phyloP scores from a whole-genome alignment of 2,329 filamentous ascomycete species.

The Diaporthe helianthi region DNA sequence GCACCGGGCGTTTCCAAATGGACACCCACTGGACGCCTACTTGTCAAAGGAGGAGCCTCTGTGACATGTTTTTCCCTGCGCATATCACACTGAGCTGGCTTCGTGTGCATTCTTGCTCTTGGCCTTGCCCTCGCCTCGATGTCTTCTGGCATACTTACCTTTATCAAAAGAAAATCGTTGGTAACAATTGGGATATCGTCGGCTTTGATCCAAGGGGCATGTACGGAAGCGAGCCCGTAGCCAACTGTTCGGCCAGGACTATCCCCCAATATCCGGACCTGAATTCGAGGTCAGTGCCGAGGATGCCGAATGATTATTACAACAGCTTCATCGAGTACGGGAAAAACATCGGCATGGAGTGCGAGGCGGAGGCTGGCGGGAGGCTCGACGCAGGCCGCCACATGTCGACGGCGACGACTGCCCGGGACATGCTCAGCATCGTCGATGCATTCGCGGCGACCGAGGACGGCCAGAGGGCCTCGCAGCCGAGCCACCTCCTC shows the following conservation, averaged over 20 bases:
- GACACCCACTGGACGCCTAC: neutral
- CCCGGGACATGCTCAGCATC: conserved; percentile 39
- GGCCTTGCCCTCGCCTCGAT: no score
- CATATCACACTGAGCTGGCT: neutral
- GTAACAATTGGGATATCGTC: conserved; percentile 17
- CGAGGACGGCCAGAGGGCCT: conserved; percentile 28
- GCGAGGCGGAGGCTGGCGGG: neutral
- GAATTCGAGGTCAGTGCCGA: neutral
- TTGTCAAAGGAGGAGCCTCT: neutral
- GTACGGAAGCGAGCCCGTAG: neutral
- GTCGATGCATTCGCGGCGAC: conserved; percentile 33
- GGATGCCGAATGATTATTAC: conserved; percentile 2
- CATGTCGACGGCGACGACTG: conserved; percentile 37
- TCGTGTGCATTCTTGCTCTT: neutral
- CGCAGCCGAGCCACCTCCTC: conserved; percentile 38
- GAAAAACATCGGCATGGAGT: neutral
- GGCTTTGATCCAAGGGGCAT: conserved; percentile 27
- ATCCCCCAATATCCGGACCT: neutral
- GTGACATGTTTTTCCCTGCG: neutral
- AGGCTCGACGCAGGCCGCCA: conserved; percentile 20
- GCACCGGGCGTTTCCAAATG: neutral
- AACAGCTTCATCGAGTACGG: neutral
- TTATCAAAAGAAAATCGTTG: neutral
- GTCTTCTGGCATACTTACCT: neutral
- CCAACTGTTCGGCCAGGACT: conserved; percentile 24